Base-by-base conservation (phyloP, 1,284 basidiomycete species). In the Naganishia cerealis region DNA sequence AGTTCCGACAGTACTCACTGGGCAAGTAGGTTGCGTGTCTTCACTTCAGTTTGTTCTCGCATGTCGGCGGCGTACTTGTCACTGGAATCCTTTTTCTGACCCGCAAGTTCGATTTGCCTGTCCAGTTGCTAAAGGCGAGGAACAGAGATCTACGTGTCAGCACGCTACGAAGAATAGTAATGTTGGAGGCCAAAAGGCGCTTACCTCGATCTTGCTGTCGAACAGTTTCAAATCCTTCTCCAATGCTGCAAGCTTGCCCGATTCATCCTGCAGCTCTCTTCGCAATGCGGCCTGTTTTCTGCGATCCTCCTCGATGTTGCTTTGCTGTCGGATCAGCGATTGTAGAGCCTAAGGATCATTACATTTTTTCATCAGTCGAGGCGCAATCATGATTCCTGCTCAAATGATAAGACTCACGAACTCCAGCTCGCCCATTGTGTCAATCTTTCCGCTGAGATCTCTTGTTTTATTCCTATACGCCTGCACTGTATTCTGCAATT, bases 1-100 rank as follows among this genome's bases (percentile, higher is more conserved):
- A 33, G 29, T 33, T 33, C 29, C 29, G 21, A 38, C 5, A 13
- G 39, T 38, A 63, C 61, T 54, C 10, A 63, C 61, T 63, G 61
- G 9, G 61, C 61, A 24, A 63, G 26, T 8, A 63, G 61, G 50
- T 63, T 63, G 9, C 61, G 36, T 40, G 61, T 63, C 13, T 86
- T 88, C 70, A 85, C 84, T 71, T 88, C 86, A 71, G 86, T 88
- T 13, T 86, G 84, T 18, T 83, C 76, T 62, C 87, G 86, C 76
- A 88, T 89, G 69, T 92, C 90, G 75, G 88, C 86, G 7, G 87
- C 87, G 69, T 90, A 87, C 71, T 85, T 84, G 74, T 89, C 86
- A 1, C 88, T 87, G 21, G 89, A 86, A 66, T 87, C 86, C 10
- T 91, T 83, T 76, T 90, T 91, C 71, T 90, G 88, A 54, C 86